These are phyloP conservation scores for Crassisporium funariophilum DNA, from an alignment of 768 basidiomycete genomes.

Conservation along the genomic window DNA sequence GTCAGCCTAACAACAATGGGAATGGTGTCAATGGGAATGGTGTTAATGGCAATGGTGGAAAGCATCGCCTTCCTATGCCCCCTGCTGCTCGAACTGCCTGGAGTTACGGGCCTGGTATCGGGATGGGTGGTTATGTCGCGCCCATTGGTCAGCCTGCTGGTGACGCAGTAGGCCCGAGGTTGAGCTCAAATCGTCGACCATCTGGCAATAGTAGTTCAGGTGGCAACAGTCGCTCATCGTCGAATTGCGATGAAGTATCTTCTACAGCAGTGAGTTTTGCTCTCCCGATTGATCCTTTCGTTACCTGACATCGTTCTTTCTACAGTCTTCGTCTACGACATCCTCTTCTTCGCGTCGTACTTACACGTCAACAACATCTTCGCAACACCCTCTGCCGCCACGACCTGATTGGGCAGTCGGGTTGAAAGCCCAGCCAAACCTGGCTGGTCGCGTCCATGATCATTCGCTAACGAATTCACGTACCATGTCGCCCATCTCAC, in stretches of 20 bases:
- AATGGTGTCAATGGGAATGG: slow-evolving; percentile 29
- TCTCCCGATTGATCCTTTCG: slow-evolving; percentile 4
- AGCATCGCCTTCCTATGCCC: slow-evolving; percentile 24
- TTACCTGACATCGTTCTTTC: slow-evolving; percentile 9
- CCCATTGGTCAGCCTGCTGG: slow-evolving; percentile 31
- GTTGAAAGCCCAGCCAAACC: slow-evolving; percentile 72
- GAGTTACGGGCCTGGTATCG: slow-evolving; percentile 70
- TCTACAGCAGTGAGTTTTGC: slow-evolving; percentile 68
- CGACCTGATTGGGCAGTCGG: slow-evolving; percentile 91
- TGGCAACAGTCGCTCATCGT: slow-evolving; percentile 58
- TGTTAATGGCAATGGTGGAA: slow-evolving; percentile 30
- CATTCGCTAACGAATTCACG: slow-evolving; percentile 40
- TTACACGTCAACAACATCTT: slow-evolving; percentile 73
- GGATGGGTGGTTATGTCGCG: slow-evolving; percentile 45
- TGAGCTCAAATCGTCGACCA: slow-evolving; percentile 57
- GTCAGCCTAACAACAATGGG: slow-evolving; percentile 8
- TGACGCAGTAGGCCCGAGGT: slow-evolving; percentile 66
- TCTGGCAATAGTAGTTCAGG: slow-evolving; percentile 53
- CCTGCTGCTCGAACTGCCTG: slow-evolving; percentile 55
- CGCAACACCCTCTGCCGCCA: slow-evolving; percentile 74
- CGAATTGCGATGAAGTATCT: slow-evolving; percentile 69
- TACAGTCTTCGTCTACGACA: slow-evolving; percentile 70
- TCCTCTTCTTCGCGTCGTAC: slow-evolving; percentile 82
- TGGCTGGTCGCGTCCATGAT: slow-evolving; percentile 62
- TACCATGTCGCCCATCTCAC: slow-evolving; percentile 43